Percentiles rank a stretch among this genome's conserved stretches.
Conservation (phyloP, 306 rosid species). For the Parietaria judaica region DNA sequence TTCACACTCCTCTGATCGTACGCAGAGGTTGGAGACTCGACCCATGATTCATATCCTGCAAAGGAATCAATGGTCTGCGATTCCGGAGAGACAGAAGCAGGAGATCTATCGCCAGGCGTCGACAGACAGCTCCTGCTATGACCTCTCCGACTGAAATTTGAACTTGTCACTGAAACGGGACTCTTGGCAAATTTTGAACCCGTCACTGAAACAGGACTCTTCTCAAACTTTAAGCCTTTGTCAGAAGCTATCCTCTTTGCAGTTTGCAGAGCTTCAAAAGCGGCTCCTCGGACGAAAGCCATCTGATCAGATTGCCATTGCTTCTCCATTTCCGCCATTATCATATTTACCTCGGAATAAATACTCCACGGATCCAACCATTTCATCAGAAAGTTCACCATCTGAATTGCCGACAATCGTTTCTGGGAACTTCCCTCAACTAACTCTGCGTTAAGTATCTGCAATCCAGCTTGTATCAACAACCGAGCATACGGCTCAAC, state of each 20-base stretch:
- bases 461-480: slow-evolving; percentile 55
- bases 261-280: slow-evolving; percentile 85
- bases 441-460: slow-evolving; percentile 43
- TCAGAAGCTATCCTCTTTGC: slow-evolving; percentile 50
- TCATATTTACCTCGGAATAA: slow-evolving; percentile 55
- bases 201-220: slow-evolving; percentile 36
- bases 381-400: slow-evolving; percentile 76
- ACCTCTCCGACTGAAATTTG: slow-evolving; percentile 48
- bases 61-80: slow-evolving; percentile 55
- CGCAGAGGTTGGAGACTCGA: slow-evolving; percentile 47
- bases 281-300: slow-evolving; percentile 82
- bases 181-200: slow-evolving; percentile 37
- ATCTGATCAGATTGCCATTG: slow-evolving; percentile 60
- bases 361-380: slow-evolving; percentile 68
- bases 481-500: slow-evolving; percentile 90
- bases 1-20: slow-evolving; percentile 44
- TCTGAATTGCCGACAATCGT: slow-evolving; percentile 59
- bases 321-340: slow-evolving; percentile 72
- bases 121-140: slow-evolving; percentile 28
- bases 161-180: slow-evolving; percentile 53
- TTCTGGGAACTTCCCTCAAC: slow-evolving; percentile 73
- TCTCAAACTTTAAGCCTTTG: slow-evolving; percentile 22
- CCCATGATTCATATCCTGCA: slow-evolving; percentile 41
- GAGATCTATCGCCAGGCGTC: slow-evolving; percentile 38
- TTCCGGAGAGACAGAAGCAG: slow-evolving; percentile 54